Conservation (phyloP, 768 basidiomycete genomes). For the Cystofilobasidium bisporidii region DNA sequence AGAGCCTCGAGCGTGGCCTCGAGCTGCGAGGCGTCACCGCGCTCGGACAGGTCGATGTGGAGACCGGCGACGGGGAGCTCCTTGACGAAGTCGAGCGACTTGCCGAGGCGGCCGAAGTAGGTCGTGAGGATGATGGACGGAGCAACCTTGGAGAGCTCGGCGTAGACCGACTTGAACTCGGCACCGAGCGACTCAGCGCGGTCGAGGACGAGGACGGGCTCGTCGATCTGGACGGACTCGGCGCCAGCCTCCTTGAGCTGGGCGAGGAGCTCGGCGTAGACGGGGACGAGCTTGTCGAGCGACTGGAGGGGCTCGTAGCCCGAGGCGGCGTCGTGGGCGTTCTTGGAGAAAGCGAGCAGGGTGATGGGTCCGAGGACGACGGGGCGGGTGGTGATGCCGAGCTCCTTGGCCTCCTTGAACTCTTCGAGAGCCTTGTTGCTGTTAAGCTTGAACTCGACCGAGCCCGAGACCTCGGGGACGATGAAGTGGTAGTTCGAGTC, state of each 20-base stretch:
- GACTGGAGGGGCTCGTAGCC: constrained; percentile 86
- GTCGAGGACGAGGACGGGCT: constrained; percentile 92
- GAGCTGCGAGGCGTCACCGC: constrained; percentile 74
- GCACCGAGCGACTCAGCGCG: constrained; percentile 62
- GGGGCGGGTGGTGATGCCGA: constrained; percentile 82
- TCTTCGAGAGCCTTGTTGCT: constrained; percentile 92
- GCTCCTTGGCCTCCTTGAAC: constrained; percentile 85
- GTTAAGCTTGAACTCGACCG: constrained; percentile 85
- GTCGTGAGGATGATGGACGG: constrained; percentile 91
- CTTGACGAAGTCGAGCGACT: constrained; percentile 74
- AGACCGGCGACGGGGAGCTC: constrained; percentile 88
- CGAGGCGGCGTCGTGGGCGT: constrained; percentile 66
- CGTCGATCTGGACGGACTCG: constrained; percentile 91
- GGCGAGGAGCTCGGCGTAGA: constrained; percentile 80
- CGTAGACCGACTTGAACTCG: constrained; percentile 70
- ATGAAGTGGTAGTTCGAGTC: constrained; percentile 99
- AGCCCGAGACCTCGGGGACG: constrained; percentile 87
- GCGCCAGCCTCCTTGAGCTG: constrained; percentile 89
- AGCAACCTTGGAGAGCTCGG: constrained; percentile 65
- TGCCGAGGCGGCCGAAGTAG: constrained; percentile 92
- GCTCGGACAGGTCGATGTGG: constrained; percentile 84
- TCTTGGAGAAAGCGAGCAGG: constrained; percentile 88
- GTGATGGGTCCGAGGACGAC: constrained; percentile 92
- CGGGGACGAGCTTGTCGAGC: constrained; percentile 74
- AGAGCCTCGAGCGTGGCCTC: constrained; percentile 68